Conservation (phyloP, 2,329 filamentous ascomycete genomes). For the Fusarium luffae region DNA sequence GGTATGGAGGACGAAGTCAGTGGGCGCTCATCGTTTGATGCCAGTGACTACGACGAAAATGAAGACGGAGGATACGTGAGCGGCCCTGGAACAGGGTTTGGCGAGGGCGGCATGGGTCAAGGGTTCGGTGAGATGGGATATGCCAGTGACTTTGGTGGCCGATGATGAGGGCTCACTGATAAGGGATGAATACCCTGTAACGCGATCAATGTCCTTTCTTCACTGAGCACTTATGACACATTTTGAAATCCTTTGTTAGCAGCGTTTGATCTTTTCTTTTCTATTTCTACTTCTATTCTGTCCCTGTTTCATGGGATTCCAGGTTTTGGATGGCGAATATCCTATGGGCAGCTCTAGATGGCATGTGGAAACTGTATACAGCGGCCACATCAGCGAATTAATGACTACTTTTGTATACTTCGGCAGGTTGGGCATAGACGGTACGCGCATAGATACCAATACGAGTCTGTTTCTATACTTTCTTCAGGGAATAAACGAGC, state of each 20-base stretch:
- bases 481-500: background rate
- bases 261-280: slow-evolving; percentile 23
- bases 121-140: slow-evolving; percentile 57
- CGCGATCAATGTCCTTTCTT: slow-evolving; percentile 18
- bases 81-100: slow-evolving; percentile 69
- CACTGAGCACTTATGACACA: slow-evolving; percentile 3
- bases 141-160: slow-evolving; percentile 45
- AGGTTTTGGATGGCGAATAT: slow-evolving; percentile 21
- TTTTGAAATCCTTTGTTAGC: slow-evolving; percentile 8
- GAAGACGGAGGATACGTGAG: slow-evolving; percentile 77
- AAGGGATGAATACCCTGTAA: slow-evolving; percentile 9
- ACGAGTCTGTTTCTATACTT: slow-evolving; percentile 27
- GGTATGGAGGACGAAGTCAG: slow-evolving; percentile 80
- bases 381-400: slow-evolving; percentile 14
- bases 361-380: slow-evolving; percentile 26
- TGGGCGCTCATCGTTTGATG: slow-evolving; percentile 83
- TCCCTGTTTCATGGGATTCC: background rate
- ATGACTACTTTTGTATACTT: slow-evolving; percentile 17
- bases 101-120: slow-evolving; percentile 66
- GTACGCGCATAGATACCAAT: slow-evolving; percentile 48
- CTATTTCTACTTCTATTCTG: slow-evolving; percentile 10
- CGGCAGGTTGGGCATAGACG: slow-evolving; percentile 43
- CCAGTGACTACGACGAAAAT: slow-evolving; percentile 79
- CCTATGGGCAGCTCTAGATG: slow-evolving; percentile 28
- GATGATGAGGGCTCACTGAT: slow-evolving; percentile 16